These are phyloP conservation scores for Lupinus albus DNA, from an alignment of 306 rosid species.

Conservation along the genomic window DNA sequence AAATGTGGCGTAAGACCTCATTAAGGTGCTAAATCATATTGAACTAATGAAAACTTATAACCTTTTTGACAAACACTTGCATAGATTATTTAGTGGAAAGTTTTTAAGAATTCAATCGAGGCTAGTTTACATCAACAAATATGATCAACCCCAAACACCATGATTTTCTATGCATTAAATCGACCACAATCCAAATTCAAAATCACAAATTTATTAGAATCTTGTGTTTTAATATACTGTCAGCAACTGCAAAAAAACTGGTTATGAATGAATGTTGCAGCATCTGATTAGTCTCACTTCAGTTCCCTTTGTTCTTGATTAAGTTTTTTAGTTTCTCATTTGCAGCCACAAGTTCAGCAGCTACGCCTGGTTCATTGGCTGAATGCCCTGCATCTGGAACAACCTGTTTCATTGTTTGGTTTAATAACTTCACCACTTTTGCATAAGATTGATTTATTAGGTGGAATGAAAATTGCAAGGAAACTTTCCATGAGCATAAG, in stretches of 20 bases:
- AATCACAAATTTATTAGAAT: background rate
- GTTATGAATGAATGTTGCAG: background rate
- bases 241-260: background rate
- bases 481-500: background rate
- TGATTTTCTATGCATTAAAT: background rate
- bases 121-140: background rate
- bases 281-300: conserved; percentile 38
- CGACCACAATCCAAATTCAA: background rate
- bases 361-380: conserved; percentile 86
- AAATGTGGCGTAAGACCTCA: background rate
- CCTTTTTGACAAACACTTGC: too few species aligned
- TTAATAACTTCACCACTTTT: conserved; percentile 36
- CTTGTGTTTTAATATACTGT: background rate
- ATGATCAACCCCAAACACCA: background rate
- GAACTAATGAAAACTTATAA: too few species aligned
- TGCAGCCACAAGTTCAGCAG: conserved; percentile 92
- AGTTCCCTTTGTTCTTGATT: conserved; percentile 52
- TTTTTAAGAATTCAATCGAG: too few species aligned
- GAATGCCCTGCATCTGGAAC: conserved; percentile 90
- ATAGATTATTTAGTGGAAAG: too few species aligned
- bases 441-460: background rate
- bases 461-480: background rate
- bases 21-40: too few species aligned
- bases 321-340: conserved; percentile 75
- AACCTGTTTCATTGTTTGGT: conserved; percentile 54